phyloP scores from a whole-genome alignment of 2,329 filamentous ascomycete genomes.

The Knufia petricola region DNA sequence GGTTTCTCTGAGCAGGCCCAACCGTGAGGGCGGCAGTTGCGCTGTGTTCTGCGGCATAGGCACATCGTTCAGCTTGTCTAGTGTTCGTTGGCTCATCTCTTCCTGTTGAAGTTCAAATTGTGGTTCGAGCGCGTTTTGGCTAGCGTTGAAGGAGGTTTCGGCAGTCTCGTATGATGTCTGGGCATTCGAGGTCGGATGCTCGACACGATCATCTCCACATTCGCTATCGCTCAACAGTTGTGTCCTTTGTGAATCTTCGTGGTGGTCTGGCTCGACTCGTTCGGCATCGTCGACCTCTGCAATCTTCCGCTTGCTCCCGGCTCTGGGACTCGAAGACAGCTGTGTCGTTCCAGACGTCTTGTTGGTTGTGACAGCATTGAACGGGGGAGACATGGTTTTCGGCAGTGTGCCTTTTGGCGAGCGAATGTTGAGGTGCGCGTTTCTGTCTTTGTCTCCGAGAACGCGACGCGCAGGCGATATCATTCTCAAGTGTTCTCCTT shows the following conservation, averaged over 20 bases:
- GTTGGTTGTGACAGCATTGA: slow-evolving; percentile 6
- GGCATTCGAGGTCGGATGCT: slow-evolving; percentile 8
- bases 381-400: not conserved
- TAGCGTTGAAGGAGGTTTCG: slow-evolving; percentile 15
- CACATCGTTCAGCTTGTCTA: slow-evolving; percentile 19
- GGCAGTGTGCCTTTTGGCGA: slow-evolving; percentile 8
- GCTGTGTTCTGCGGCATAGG: slow-evolving; percentile 16
- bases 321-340: slow-evolving; percentile 6
- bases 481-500: slow-evolving; percentile 5
- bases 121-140: slow-evolving; percentile 18
- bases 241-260: slow-evolving; percentile 14
- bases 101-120: slow-evolving; percentile 21
- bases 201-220: slow-evolving; percentile 6
- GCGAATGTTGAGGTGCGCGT: slow-evolving; percentile 15
- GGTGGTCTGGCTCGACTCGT: slow-evolving; percentile 10
- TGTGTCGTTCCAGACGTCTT: slow-evolving; percentile 1
- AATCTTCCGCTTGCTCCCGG: slow-evolving; percentile 21
- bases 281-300: slow-evolving; percentile 13
- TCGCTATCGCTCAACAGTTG: slow-evolving; percentile 14
- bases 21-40: slow-evolving; percentile 14
- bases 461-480: slow-evolving; percentile 18
- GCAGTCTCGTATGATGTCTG: slow-evolving; percentile 13
- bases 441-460: slow-evolving; percentile 21
- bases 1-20: slow-evolving; percentile 13
- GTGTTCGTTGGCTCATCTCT: slow-evolving; percentile 21